Evolutionary conservation across 495 filamentous ascomycete species (phyloP).

Genomic region (Trichocladium antarcticum): DNA sequence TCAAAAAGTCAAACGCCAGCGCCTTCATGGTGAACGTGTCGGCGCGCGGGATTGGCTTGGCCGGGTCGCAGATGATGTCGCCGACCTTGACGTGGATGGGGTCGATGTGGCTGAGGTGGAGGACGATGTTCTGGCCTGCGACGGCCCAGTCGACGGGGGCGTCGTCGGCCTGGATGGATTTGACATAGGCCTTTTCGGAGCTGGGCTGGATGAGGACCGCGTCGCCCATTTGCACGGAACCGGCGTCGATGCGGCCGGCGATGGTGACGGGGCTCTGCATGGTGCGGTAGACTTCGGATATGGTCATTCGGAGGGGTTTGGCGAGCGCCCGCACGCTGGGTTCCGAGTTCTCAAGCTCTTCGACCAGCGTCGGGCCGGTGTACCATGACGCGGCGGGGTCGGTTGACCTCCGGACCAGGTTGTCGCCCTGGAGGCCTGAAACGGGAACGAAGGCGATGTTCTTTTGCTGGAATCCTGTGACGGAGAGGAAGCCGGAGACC

Average conservation of each 20-base stretch:
- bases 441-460: constrained; percentile 80
- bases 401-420: constrained; percentile 53
- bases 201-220: constrained; percentile 67
- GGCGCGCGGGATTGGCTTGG: constrained; percentile 54
- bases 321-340: constrained; percentile 57
- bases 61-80: constrained; percentile 68
- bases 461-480: constrained; percentile 67
- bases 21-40: constrained; percentile 69
- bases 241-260: constrained; percentile 76
- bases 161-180: constrained; percentile 62
- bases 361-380: constrained; percentile 61
- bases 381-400: constrained; percentile 63
- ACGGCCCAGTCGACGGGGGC: constrained; percentile 78
- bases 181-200: constrained; percentile 65
- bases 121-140: constrained; percentile 77
- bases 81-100: constrained; percentile 66
- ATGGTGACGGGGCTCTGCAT: constrained; percentile 75
- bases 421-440: constrained; percentile 79
- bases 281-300: constrained; percentile 53
- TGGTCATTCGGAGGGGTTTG: constrained; percentile 74
- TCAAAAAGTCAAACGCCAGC: constrained; percentile 76
- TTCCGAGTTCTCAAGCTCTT: constrained; percentile 71
- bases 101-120: constrained; percentile 82
- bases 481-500: constrained; percentile 66
- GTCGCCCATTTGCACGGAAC: constrained; percentile 74